These are phyloP conservation scores for Fraxinus albicans DNA, from an alignment of 305 asterid species.

Conservation along the genomic window DNA sequence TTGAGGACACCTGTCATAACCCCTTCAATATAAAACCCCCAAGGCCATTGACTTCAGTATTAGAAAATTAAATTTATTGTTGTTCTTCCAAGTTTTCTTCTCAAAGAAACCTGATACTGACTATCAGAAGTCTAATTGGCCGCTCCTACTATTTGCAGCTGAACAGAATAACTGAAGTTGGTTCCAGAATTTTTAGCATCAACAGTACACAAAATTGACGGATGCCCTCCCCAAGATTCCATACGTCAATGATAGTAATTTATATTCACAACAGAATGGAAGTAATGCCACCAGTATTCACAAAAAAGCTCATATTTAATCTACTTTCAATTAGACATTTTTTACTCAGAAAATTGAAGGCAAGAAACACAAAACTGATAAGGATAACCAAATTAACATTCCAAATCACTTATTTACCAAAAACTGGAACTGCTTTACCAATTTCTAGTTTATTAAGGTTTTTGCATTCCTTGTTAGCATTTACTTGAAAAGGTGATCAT, in stretches of 20 bases:
- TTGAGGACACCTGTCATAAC: background rate
- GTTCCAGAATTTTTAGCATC: background rate
- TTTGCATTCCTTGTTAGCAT: background rate
- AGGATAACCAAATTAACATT: slow-evolving; percentile 1
- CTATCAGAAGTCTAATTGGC: background rate
- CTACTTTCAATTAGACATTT: background rate
- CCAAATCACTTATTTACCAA: background rate
- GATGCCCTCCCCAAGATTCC: background rate
- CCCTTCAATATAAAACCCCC: background rate
- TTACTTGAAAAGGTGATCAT: background rate
- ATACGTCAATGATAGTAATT: background rate
- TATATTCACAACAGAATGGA: background rate
- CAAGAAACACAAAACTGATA: background rate
- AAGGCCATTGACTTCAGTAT: background rate
- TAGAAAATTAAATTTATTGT: background rate
- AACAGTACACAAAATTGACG: background rate
- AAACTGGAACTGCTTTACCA: background rate
- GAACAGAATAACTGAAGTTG: background rate
- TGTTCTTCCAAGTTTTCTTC: background rate
- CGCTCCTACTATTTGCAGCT: background rate
- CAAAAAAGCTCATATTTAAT: background rate
- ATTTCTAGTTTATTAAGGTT: background rate
- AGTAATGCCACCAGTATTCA: background rate
- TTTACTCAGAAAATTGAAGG: background rate
- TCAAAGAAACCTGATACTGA: background rate